Base-by-base conservation (phyloP, 345 rosid species). In the Pistacia atlantica region DNA sequence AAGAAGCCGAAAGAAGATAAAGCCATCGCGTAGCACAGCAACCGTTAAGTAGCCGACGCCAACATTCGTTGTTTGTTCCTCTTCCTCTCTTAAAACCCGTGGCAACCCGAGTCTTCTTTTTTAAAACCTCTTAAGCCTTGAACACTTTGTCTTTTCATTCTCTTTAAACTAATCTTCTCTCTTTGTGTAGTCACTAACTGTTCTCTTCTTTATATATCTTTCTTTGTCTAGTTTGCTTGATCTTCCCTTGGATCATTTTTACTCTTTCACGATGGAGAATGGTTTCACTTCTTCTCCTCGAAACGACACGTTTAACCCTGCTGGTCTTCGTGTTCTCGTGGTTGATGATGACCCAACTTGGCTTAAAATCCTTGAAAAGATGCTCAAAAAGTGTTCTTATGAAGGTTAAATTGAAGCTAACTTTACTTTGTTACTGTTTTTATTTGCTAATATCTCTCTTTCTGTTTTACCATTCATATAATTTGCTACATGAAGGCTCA, bases 291-390 rank as follows among this genome's bases (percentile, higher is more conserved):
- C 91, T 73, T 89, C 93, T 46, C 89, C 91, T 38, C 83, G 88
- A 72, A 80, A 56, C 61, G 89, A 88, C 45, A 77, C 83, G 10
- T 91, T 91, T 57, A 69, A 52, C 33, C 97, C 99, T 28, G 90
- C 89, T 71, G 98, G 97, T 61, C 92, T 96, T 49, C 89, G 99
- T 17, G 99, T 96, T 78, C 99, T 96, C 20, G 98, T 96, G 1
- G 99, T 96, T 18, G 98, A 96, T 60, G 99, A 96, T 38, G 99
- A 96, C 65, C 95, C 93, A 2, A 92, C 98, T 1, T 96, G 99
- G 99, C 83, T 93, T 66, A 96, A 93, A 83, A 96, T 96, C 78
- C 98, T 96, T 25, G 99, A 96, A 77, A 96, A 91, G 93, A 96
- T 96, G 99, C 98, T 96, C 72, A 96, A 87, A 72, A 96, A 93